Conservation (phyloP, 192 early-diverging fungal genomes). For the Fimicolochytrium jonesii region DNA sequence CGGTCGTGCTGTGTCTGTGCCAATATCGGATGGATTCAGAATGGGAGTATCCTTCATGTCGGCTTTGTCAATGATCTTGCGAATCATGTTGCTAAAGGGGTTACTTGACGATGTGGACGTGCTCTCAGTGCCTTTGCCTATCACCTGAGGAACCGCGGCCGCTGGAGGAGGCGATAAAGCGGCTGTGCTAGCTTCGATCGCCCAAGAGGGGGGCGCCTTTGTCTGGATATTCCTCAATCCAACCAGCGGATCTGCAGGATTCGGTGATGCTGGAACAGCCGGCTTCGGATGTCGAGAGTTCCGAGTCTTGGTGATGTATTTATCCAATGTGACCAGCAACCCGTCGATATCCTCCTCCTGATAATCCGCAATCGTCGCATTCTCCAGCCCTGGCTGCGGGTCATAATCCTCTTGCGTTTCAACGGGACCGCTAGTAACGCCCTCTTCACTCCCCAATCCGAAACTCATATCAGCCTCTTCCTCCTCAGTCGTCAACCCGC, state of each 20-base stretch:
- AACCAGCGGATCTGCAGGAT: background rate
- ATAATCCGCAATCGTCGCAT: slow-evolving; percentile 28
- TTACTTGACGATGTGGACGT: background rate
- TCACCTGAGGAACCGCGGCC: background rate
- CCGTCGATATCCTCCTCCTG: slow-evolving; percentile 35
- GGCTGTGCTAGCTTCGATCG: background rate
- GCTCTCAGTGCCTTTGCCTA: no score
- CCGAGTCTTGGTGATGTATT: slow-evolving; percentile 22
- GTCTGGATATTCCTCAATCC: slow-evolving; percentile 5
- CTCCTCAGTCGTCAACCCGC: background rate
- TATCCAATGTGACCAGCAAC: slow-evolving; percentile 19
- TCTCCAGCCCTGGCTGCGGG: no score
- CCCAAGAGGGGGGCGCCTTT: slow-evolving; percentile 7
- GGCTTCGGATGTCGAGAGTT: slow-evolving; percentile 6
- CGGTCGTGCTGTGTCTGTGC: background rate
- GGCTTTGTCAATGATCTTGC: background rate
- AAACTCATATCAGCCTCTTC: slow-evolving; percentile 4
- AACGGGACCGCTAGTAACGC: background rate
- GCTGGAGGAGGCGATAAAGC: no score
- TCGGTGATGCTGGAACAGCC: background rate
- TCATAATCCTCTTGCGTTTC: background rate
- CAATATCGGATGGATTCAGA: background rate
- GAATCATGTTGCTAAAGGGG: background rate
- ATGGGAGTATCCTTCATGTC: background rate
- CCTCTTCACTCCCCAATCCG: background rate